These are phyloP conservation scores for Sphaerulina populicola DNA, from an alignment of 2,329 filamentous ascomycete genomes.

Conservation along the genomic window DNA sequence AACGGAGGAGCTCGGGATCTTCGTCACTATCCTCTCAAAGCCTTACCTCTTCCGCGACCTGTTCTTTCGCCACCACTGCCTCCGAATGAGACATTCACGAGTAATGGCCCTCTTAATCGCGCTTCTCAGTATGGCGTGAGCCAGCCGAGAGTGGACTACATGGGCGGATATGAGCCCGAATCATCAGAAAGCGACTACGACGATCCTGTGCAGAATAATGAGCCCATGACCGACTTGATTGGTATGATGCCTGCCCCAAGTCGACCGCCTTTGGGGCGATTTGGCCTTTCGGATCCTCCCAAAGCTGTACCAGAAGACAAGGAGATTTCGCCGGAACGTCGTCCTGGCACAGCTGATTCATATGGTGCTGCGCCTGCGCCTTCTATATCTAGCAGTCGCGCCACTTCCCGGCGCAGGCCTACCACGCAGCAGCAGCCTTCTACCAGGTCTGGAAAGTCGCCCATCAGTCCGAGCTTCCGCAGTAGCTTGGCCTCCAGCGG, in stretches of 20 bases:
- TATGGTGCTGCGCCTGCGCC: constrained; percentile 29
- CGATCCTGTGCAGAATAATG: constrained; percentile 19
- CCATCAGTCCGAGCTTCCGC: constrained; percentile 57
- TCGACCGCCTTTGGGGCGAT: constrained; percentile 25
- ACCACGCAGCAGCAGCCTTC: constrained; percentile 14
- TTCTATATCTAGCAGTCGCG: constrained; percentile 28
- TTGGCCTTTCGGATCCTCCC: constrained; percentile 28
- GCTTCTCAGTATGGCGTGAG: constrained; percentile 31
- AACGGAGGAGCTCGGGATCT: constrained; percentile 22
- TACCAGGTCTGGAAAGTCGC: constrained; percentile 25
- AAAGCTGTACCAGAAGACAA: constrained; percentile 32
- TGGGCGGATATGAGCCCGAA: constrained; percentile 8
- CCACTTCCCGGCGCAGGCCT: constrained; percentile 21
- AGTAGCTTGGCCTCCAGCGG: constrained; percentile 46
- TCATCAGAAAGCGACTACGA: constrained; percentile 28
- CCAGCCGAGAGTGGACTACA: constrained; percentile 23
- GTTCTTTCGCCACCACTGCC: constrained; percentile 28
- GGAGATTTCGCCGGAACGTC: constrained; percentile 30
- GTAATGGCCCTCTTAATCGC: constrained; percentile 30
- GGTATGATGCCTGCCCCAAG: constrained; percentile 24
- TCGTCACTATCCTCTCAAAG: constrained; percentile 27
- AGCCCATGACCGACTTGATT: constrained; percentile 22
- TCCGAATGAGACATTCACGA: constrained; percentile 18
- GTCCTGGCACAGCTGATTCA: constrained; percentile 28
- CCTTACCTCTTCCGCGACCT: constrained; percentile 29